These are phyloP conservation scores for Neurospora sp. DNA, from an alignment of 495 filamentous ascomycete species.

Conservation along the genomic window DNA sequence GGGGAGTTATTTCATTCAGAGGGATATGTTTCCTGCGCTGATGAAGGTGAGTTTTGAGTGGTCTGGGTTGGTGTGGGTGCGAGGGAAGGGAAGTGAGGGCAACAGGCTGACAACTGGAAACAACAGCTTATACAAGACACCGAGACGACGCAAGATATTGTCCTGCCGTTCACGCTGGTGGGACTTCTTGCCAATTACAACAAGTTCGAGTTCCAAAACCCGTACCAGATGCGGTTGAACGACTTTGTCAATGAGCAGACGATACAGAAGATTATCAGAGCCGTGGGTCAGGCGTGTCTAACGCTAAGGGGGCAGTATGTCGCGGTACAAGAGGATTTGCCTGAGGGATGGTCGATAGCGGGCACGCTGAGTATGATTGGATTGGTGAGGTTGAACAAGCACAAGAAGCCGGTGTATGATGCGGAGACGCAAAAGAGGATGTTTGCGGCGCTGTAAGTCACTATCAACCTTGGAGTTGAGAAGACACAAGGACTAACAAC, in stretches of 20 bases:
- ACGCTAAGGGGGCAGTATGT: slow-evolving; percentile 64
- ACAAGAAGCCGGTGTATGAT: slow-evolving; percentile 38
- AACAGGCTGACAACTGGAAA: background rate
- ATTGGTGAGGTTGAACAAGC: slow-evolving; percentile 37
- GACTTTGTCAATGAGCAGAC: slow-evolving; percentile 91
- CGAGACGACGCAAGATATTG: slow-evolving; percentile 47
- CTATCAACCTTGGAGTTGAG: background rate
- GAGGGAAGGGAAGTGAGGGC: background rate
- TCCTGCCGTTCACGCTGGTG: slow-evolving; percentile 71
- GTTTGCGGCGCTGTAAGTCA: slow-evolving; percentile 51
- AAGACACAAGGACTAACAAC: slow-evolving; percentile 15
- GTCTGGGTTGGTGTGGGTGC: background rate
- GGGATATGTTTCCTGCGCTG: slow-evolving; percentile 86
- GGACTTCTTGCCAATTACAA: slow-evolving; percentile 97
- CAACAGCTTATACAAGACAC: slow-evolving; percentile 75
- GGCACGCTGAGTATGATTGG: slow-evolving; percentile 78
- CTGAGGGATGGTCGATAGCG: slow-evolving; percentile 79
- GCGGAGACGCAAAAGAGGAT: slow-evolving; percentile 67
- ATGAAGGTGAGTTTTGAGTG: slow-evolving; percentile 60
- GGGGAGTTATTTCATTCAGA: slow-evolving; percentile 88
- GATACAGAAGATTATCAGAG: slow-evolving; percentile 71
- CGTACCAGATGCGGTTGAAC: slow-evolving; percentile 87
- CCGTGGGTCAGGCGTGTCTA: slow-evolving; percentile 60
- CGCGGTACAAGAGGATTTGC: slow-evolving; percentile 82
- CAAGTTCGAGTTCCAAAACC: slow-evolving; percentile 98